These are phyloP conservation scores for Pisolithus thermaeus DNA, from an alignment of 1,284 basidiomycete species.

Conservation along the genomic window DNA sequence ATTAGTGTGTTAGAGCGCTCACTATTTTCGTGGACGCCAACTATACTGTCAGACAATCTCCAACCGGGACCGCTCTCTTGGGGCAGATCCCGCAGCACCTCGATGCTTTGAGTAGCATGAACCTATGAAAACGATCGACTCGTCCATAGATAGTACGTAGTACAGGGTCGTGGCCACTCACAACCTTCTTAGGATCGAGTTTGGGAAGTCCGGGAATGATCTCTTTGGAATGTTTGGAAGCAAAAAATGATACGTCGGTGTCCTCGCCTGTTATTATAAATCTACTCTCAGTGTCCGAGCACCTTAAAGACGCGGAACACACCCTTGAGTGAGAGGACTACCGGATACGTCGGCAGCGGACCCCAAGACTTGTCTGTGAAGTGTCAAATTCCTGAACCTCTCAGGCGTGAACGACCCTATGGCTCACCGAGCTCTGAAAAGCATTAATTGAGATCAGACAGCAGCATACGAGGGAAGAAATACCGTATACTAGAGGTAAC, in stretches of 20 bases:
- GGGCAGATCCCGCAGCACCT: constrained; percentile 66
- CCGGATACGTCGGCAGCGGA: constrained; percentile 53
- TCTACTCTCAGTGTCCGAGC: not conserved
- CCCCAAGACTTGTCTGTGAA: constrained; percentile 42
- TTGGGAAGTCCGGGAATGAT: constrained; percentile 58
- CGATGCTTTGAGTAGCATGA: constrained; percentile 69
- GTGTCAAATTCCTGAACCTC: not conserved
- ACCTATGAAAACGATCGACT: constrained; percentile 38
- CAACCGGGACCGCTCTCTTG: constrained; percentile 60
- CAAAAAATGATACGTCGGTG: constrained; percentile 63
- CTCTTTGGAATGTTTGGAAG: constrained; percentile 40
- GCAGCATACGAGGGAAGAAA: not conserved
- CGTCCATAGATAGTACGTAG: not conserved
- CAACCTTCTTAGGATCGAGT: constrained; percentile 60
- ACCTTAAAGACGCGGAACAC: not conserved
- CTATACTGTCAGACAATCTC: constrained; percentile 56
- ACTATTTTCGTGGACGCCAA: constrained; percentile 76
- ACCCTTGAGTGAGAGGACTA: constrained; percentile 54
- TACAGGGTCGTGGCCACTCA: constrained; percentile 29
- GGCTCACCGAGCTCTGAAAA: constrained; percentile 28
- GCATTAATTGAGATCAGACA: not conserved
- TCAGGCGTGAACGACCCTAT: not conserved
- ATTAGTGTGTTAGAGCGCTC: constrained; percentile 3
- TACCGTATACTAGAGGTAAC: constrained; percentile 27
- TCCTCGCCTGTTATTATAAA: constrained; percentile 34